Percentiles rank a stretch among this genome's conserved stretches.
Conservation (phyloP, 176 grass and related monocot species). For the Cenchrus purpureus region DNA sequence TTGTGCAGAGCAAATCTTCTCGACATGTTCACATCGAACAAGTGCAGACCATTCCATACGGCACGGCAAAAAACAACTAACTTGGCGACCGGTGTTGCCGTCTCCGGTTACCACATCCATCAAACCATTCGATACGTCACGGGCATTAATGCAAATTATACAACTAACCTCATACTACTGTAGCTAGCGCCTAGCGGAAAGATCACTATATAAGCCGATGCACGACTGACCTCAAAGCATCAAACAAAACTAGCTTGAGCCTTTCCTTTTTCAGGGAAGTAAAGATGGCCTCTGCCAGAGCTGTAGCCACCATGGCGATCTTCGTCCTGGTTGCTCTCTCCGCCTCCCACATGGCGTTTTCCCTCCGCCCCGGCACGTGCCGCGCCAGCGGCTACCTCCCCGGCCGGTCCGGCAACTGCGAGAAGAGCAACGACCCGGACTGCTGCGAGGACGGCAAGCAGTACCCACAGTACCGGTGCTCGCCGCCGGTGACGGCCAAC, state of each 20-base stretch:
- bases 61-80: neutral
- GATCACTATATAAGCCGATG: slow-evolving; percentile 1
- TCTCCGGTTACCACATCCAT: neutral
- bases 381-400: no score
- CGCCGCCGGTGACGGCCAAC: no score
- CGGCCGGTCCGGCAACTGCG: no score
- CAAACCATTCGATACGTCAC: neutral
- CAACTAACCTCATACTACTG: no score
- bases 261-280: neutral
- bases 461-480: no score
- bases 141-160: no score
- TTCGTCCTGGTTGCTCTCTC: slow-evolving; percentile 38
- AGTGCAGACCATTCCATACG: neutral
- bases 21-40: neutral
- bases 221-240: neutral
- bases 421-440: no score
- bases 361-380: slow-evolving; percentile 13
- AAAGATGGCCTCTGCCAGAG: slow-evolving; percentile 20
- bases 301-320: slow-evolving; percentile 1
- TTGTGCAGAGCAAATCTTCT: neutral
- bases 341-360: slow-evolving; percentile 23
- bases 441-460: no score
- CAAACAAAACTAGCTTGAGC: neutral
- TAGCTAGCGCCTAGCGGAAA: no score
- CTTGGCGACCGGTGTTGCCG: neutral